These are phyloP conservation scores for Gloeophyllum trabeum DNA, from an alignment of 768 basidiomycete species.

Conservation along the genomic window DNA sequence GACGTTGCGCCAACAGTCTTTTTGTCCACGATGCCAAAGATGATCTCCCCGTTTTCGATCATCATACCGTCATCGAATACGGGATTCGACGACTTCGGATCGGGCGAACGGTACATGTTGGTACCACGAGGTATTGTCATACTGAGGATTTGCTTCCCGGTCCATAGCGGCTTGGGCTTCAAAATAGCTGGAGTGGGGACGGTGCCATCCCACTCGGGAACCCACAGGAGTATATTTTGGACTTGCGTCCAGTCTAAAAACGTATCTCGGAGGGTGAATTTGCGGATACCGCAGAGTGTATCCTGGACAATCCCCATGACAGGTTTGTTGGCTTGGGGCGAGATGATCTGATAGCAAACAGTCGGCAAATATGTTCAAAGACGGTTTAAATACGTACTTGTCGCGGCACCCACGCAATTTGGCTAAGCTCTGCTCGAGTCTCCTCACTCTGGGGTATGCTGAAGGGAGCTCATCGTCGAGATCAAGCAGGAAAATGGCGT, in stretches of 20 bases:
- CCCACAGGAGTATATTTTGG: conserved; percentile 96
- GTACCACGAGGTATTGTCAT: conserved; percentile 91
- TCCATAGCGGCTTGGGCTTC: conserved; percentile 96
- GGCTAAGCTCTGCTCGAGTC: conserved; percentile 93
- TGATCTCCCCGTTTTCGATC: conserved; percentile 93
- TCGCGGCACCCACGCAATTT: conserved; percentile 97
- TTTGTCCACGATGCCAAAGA: conserved; percentile 95
- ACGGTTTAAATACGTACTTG: conserved; percentile 41
- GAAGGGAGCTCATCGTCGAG: conserved; percentile 8
- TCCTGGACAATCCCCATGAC: conserved; percentile 99
- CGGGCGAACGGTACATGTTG: conserved; percentile 78
- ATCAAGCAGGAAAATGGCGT: background rate
- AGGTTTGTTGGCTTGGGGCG: conserved; percentile 98
- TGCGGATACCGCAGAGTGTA: conserved; percentile 93
- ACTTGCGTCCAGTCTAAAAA: conserved; percentile 95
- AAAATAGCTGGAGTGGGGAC: conserved; percentile 90
- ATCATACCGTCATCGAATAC: conserved; percentile 90
- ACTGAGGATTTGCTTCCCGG: conserved; percentile 92
- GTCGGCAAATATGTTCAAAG: conserved; percentile 1
- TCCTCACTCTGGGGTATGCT: conserved; percentile 98
- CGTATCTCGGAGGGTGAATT: conserved; percentile 90
- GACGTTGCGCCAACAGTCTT: conserved; percentile 96
- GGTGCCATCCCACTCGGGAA: conserved; percentile 93
- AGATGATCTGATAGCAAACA: conserved; percentile 66
- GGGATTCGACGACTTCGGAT: conserved; percentile 70